These are phyloP conservation scores for Aegilops umbellulata DNA, from an alignment of 176 grass and related monocot genomes.

Conservation along the genomic window DNA sequence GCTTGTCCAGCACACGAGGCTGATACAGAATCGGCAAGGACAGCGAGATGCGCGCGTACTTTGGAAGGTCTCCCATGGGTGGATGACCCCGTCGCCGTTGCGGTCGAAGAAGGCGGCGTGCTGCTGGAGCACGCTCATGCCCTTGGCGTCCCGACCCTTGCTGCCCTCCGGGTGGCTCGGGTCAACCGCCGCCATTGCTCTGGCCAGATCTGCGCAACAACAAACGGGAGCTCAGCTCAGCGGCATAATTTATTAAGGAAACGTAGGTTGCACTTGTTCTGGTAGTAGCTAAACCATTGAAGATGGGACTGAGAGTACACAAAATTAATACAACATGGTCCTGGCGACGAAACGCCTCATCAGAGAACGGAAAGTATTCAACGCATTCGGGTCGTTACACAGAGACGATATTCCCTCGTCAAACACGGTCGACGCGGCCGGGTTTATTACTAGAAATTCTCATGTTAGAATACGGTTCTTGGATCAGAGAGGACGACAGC, in stretches of 20 bases:
- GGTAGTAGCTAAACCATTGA: no score
- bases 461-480: neutral
- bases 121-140: constrained; percentile 68
- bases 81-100: constrained; percentile 56
- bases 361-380: neutral
- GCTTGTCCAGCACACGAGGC: neutral
- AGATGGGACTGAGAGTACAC: neutral
- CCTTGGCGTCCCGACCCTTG: constrained; percentile 28
- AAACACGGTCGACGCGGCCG: neutral
- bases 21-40: neutral
- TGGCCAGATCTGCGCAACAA: constrained; percentile 44
- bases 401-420: neutral
- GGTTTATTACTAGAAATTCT: neutral
- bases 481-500: neutral
- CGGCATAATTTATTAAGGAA: neutral
- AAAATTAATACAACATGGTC: neutral
- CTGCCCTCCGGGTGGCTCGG: constrained; percentile 58
- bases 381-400: neutral
- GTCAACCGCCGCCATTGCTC: constrained; percentile 55
- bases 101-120: constrained; percentile 72
- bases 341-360: neutral
- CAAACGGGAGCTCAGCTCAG: neutral
- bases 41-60: neutral
- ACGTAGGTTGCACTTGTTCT: neutral
- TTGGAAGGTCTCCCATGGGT: constrained; percentile 70